Evolutionary conservation across 805 yeast species (phyloP), one percentile per base, ranked within the genome.

Genomic region (Torulaspora gathmanii): DNA sequence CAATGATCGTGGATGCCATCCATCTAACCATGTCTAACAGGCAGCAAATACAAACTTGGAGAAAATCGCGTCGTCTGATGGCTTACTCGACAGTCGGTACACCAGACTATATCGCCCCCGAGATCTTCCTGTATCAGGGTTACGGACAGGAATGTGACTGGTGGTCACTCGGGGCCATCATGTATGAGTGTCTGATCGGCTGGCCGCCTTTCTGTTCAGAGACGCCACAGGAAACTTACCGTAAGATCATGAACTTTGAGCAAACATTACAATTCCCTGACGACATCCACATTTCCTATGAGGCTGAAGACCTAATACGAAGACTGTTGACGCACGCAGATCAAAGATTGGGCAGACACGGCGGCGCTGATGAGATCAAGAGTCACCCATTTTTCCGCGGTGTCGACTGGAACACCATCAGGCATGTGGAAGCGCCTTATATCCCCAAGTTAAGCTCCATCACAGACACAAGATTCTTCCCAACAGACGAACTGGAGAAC

Each of bases 201-300:
- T 89, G 96, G 95, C 96, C 97, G 20, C 97, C 97, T 37, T 89
- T 89, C 66, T 89, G 96, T 69, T 82, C 93, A 0, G 96, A 89
- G 59, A 86, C 95, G 9, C 95, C 96, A 9, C 95, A 87, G 50
- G 97, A 89, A 55, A 89, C 97, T 0, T 89, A 89, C 66, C 77
- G 90, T 45, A 89, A 90, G 75, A 89, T 89, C 58, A 73, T 89
- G 61, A 86, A 86, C 64, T 89, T 95, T 90, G 87, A 83, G 59
- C 95, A 89, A 60, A 81, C 95, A 1, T 70, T 89, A 58, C 83
- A 80, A 47, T 84, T 89, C 58, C 97, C 97, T 1, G 96, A 88
- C 52, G 96, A 89, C 56, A 82, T 90, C 35, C 96, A 89, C 67
- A 73, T 89, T 40, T 81, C 90, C 20, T 84, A 89, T 1, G 96